Base-by-base conservation (phyloP, 306 rosid genomes). In the Prunus kanzakura region DNA sequence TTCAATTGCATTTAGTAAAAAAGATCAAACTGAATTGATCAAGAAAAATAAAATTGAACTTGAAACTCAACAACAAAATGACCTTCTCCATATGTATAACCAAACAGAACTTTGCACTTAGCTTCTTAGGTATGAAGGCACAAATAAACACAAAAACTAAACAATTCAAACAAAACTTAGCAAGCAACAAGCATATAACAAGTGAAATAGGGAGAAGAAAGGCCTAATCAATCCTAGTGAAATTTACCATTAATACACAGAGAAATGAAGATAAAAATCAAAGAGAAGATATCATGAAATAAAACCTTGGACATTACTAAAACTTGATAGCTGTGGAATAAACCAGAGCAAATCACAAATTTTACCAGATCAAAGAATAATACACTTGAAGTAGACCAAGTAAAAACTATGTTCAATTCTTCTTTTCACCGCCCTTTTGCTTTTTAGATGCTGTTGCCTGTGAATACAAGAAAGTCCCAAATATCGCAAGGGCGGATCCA, bases 381-480 rank as follows among this genome's bases (percentile, higher is more conserved):
- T 23, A 57, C 64, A 45, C 68, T 74, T 43, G 20, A 29, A 38
- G 62, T 5, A 57, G 41, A 49, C 71, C 22, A 35, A 68, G 19
- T 29, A 20, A 71, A 60, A 27, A 19, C 30, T 72, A 57, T 63
- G 8, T 49, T 85, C 78, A 87, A 63, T 84, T 83, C 86, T 87
- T 84, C 89, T 90, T 90, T 76, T 87, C 91, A 15, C 57, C 88
- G 57, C 80, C 91, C 50, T 78, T 82, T 87, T 88, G 89, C 96
- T 88, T 88, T 12, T 82, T 82, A 27, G 87, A 83, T 0, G 89
- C 82, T 0, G 88, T 86, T 29, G 88, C 92, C 89, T 95, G 97
- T 1, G 97, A 90, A 77, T 95, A 95, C 60, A 95, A 78, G 87
- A 95, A 95, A 49, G 99, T 90, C 54, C 99, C 99, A 3, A 92